Evolutionary conservation across 371 early-diverging fungal species (phyloP).

Genomic region (Globomyces sp.): DNA sequence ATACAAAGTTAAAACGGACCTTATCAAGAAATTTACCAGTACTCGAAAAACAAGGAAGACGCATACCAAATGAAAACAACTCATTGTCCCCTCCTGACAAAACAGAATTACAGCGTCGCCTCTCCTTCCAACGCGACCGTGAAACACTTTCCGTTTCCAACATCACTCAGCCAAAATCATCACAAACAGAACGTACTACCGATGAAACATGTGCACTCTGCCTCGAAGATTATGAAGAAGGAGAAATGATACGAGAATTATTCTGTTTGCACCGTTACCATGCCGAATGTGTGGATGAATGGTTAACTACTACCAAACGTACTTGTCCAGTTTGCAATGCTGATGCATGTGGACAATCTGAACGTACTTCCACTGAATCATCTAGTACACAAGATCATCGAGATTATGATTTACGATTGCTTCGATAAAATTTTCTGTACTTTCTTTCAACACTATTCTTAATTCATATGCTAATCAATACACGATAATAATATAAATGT

Average conservation of each 20-base stretch:
- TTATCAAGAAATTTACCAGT: background rate
- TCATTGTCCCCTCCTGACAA: no score
- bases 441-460: no score
- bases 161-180: no score
- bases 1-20: background rate
- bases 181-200: background rate
- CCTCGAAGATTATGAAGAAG: conserved; percentile 81
- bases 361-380: no score
- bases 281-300: conserved; percentile 80
- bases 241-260: conserved; percentile 73
- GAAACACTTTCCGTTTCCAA: no score
- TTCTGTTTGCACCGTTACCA: conserved; percentile 94
- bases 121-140: no score
- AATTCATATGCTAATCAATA: no score
- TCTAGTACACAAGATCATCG: no score
- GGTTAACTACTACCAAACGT: conserved; percentile 17
- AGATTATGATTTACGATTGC: no score
- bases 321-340: conserved; percentile 17
- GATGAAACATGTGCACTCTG: conserved; percentile 88
- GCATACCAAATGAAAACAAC: conserved; percentile 2
- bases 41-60: background rate
- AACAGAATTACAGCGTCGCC: no score
- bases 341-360: conserved; percentile 1
- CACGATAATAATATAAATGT: no score
- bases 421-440: no score